Percentiles rank a stretch among this genome's conserved stretches.
Evolutionary conservation across 768 basidiomycete species (phyloP).

Genomic region (Fomitopsis pulvina): DNA sequence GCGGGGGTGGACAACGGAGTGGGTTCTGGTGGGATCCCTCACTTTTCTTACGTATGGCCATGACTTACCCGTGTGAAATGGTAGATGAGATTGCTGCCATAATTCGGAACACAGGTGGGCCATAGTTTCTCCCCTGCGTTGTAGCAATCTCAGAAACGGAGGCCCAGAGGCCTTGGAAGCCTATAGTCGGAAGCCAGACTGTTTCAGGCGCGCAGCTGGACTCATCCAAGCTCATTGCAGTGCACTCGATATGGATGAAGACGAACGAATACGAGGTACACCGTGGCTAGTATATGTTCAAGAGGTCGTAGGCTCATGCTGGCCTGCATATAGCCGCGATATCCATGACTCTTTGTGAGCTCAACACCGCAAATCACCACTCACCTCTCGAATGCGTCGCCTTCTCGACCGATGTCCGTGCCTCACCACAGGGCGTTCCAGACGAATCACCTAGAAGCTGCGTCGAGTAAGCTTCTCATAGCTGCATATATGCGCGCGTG

Average conservation of each 20-base stretch:
- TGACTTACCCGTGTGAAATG: neutral
- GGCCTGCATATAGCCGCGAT: constrained; percentile 50
- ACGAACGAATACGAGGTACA: constrained; percentile 53
- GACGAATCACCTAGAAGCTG: constrained; percentile 34
- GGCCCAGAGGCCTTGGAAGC: constrained; percentile 14
- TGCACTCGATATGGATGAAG: constrained; percentile 53
- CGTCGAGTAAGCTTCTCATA: constrained; percentile 37
- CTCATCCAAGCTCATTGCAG: constrained; percentile 44
- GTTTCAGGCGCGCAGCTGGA: constrained; percentile 49
- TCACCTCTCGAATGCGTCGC: constrained; percentile 59
- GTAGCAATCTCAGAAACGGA: neutral
- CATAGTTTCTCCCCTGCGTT: neutral
- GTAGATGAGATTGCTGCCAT: constrained; percentile 1
- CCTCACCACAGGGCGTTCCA: neutral
- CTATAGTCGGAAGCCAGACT: constrained; percentile 43
- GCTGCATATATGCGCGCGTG: neutral
- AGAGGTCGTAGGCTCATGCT: neutral
- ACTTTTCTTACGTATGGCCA: neutral
- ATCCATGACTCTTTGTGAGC: constrained; percentile 72
- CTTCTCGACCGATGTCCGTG: constrained; percentile 4
- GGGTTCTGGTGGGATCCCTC: no score
- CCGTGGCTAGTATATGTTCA: neutral
- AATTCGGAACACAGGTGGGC: neutral
- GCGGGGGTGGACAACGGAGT: no score
- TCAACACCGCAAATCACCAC: constrained; percentile 67